Base-by-base conservation (phyloP, 805 yeast genomes). In the Candida adriatica region DNA sequence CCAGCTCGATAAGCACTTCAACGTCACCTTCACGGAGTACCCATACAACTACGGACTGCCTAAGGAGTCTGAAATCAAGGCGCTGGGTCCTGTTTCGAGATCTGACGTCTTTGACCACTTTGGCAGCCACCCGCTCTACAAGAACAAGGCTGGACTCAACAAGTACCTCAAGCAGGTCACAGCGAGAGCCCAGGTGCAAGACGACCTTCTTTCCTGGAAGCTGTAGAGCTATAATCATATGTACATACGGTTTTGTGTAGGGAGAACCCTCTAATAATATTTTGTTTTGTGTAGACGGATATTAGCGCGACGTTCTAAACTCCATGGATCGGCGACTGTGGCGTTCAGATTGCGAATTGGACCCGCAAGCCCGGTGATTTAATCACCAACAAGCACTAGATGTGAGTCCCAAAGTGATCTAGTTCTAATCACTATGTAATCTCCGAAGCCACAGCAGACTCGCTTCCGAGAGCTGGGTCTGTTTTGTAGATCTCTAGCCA, bases 21-120 rank as follows among this genome's bases (percentile, higher is more conserved):
- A 51, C 26, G 51, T 57, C 24, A 60, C 68, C 13, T 70, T 64
- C 58, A 53, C 49, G 20, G 58, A 66, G 40, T 70, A 73, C 48
- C 66, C 68, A 15, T 45, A 48, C 61, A 61, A 72, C 48, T 80
- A 75, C 68, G 95, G 94, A 18, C 66, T 92, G 43, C 97, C 97
- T 31, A 64, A 73, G 9, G 85, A 82, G 56, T 41, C 53, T 22
- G 81, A 75, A 38, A 66, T 90, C 35, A 70, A 69, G 47, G 15
- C 26, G 3, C 27, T 30, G 8, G 42, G 38, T 6, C 8, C 33
- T 6, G 28, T 79, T 13, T 76, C 90, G 2, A 76, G 72, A 38
- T 56, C 60, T 28, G 94, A 83, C 44, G 80, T 83, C 6, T 39
- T 78, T 40, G 69, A 71, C 37, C 75, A 77, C 54, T 88, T 90